Evolutionary conservation across 345 rosid genomes (phyloP), one percentile per base, ranked within the genome.

Genomic region (Cardamine occulta): DNA sequence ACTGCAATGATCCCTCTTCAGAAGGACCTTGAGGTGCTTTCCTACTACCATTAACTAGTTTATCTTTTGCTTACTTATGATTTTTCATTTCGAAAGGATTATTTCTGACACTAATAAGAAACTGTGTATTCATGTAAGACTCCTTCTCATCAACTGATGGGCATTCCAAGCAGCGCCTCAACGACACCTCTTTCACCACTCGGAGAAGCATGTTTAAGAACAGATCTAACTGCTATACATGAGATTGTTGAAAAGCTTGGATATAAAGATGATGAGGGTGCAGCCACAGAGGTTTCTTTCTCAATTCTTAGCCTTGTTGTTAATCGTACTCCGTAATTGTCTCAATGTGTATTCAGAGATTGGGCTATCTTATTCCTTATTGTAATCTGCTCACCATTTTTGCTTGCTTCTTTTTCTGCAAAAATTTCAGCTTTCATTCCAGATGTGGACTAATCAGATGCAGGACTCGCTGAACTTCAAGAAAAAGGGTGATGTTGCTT

Each of bases 391-490:
- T 70, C 10, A 70, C 64, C 14, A 47, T 35, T 54, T 31, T 59
- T 28, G 66, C 29, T 56, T 61, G 15, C 26, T 52, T 44, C 4
- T 0, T 54, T 53, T 26, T 62, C 18, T 63, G 59, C 61, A 37
- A 70, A 77, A 68, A 11, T 68, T 66, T 69, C 89, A 94, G 97
- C 98, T 94, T 56, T 91, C 98, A 6, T 94, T 94, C 86, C 97
- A 94, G 70, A 91, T 94, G 95, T 91, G 97, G 98, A 94, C 96
- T 17, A 88, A 91, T 78, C 95, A 94, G 82, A 91, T 91, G 98
- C 89, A 87, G 75, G 97, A 91, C 76, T 91, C 93, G 5, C 72
- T 90, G 40, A 90, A 84, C 63, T 83, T 80, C n/a, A 90, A 90
- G 96, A 94, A 94, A 79, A 88, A 83, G 81, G 97, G 97, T 17